Percentiles rank a stretch among this genome's conserved stretches.
Evolutionary conservation across 2,329 filamentous ascomycete genomes (phyloP).

Genomic region (Elsinoe batatas): DNA sequence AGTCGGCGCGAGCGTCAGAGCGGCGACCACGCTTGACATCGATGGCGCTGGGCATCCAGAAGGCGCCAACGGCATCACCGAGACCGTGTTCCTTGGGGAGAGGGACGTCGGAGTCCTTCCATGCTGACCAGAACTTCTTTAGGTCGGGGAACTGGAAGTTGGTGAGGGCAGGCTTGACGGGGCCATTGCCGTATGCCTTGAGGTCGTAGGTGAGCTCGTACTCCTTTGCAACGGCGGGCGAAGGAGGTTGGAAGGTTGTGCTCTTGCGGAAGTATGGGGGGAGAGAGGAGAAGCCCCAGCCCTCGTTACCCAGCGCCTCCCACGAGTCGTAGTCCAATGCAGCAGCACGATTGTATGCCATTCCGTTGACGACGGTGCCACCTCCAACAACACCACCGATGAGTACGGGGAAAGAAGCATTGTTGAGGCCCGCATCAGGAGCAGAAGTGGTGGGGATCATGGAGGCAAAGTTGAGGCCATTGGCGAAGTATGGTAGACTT

Average conservation of each 20-base stretch:
- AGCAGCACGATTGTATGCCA: constrained; percentile 15
- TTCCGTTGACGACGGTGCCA: constrained; percentile 12
- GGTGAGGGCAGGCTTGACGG: constrained; percentile 18
- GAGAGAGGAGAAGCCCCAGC: not conserved
- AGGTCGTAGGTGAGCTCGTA: constrained; percentile 18
- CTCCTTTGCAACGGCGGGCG: constrained; percentile 16
- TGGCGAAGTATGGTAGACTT: constrained; percentile 10
- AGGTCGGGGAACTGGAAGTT: constrained; percentile 20
- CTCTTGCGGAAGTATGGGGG: constrained; percentile 23
- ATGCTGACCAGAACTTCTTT: constrained; percentile 18
- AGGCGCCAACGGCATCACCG: constrained; percentile 26
- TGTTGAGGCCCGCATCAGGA: constrained; percentile 12
- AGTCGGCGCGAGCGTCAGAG: constrained; percentile 26
- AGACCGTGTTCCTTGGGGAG: constrained; percentile 17
- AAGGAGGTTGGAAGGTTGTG: constrained; percentile 18
- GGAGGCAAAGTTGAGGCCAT: constrained; percentile 9
- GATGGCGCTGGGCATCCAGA: constrained; percentile 30
- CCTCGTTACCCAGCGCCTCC: not conserved
- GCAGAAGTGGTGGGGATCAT: constrained; percentile 10
- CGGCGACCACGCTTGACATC: constrained; percentile 27
- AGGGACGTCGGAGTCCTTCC: constrained; percentile 17
- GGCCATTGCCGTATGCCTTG: constrained; percentile 18
- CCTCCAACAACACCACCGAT: constrained; percentile 13
- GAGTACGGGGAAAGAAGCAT: constrained; percentile 13
- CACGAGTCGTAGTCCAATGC: constrained; percentile 19